Evolutionary conservation across 495 filamentous ascomycete genomes (phyloP), one percentile per base, ranked within the genome.

Genomic region (Neurospora sp.): DNA sequence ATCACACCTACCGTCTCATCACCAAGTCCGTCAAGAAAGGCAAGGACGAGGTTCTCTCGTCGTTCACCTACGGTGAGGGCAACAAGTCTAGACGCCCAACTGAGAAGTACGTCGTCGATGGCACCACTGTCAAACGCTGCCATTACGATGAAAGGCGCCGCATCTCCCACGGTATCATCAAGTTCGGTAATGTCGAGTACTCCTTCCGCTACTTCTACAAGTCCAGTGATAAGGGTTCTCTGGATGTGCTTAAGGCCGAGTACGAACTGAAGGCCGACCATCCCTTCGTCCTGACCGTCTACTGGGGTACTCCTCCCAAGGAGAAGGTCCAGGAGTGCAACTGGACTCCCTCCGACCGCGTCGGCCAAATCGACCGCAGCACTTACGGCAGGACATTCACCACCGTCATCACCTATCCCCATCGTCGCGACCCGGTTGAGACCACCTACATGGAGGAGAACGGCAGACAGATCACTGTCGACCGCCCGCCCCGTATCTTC

Each of bases 201-300:
- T 69, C 71, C 0, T 78, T 78, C 65, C 71, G 65, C 4, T 79
- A 78, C 69, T 74, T 72, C 37, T 79, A 77, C 74, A 78, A 77
- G 41, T 40, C 68, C 3, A 61, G 31, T 18, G 73, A 73, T 22
- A 74, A 74, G 31, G 45, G 45, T 3, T 72, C 53, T 31, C 39
- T 70, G 16, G 76, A 79, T 12, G 45, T 79, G 12, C 59, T 79
- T 14, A 78, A 75, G 68, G 78, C 76, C 6, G 74, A 75, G 16
- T 78, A 79, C 40, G 44, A 45, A 9, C 35, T 68, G 18, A 65
- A 65, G 53, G 27, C 71, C 9, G 14, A 31, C 14, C 37, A 68
- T 6, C 35, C 44, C 22, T 48, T 38, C 9, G 20, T 45, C 2
- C 22, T 79, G 14, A 39, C 70, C 1, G 76, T 79, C 4, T 79